Evolutionary conservation across 768 basidiomycete species (phyloP), one percentile per base, ranked within the genome.

Genomic region (Panaeolus papilionaceus): DNA sequence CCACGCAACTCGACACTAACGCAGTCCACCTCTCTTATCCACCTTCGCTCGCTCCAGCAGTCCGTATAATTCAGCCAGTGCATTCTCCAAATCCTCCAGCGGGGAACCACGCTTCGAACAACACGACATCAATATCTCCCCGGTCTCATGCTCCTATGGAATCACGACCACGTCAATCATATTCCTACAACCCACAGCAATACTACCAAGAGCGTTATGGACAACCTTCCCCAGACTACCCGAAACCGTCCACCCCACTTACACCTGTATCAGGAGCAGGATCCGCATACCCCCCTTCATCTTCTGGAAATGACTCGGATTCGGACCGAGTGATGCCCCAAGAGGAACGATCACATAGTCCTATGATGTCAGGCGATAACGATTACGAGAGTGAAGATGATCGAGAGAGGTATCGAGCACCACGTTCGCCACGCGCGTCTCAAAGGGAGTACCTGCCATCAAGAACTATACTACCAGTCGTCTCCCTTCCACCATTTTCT

Each of bases 381-480:
- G 85, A 87, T 38, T 89, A 81, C 69, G 89, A 91, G 75, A 92
- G 90, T 73, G 90, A 92, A 72, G 91, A 92, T 67, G 90, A 89
- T 54, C 78, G 85, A 75, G 72, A 80, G 37, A 77, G 82, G 61
- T 82, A 83, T 67, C 80, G 83, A 40, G 76, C 78, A 64, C 79
- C 83, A 54, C 63, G 39, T 9, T 66, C 79, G 45, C 74, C 76
- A 39, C 54, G 16, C 28, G 12, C 54, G 16, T 11, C 26, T 2
- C 28, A 23, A 58, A 33, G 54, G 16, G 54, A 58, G 16, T 58
- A 58, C 33, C 10, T 58, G 33, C 2, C 14, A 14, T 58, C 28
- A 4, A 58, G 54, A 58, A 28, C 54, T 3, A 12, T 58, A 16
- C 28, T 58, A 33, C 76, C 76, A n/a, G 72, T 79, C 8, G 78